phyloP scores from a whole-genome alignment of 805 yeast species.

The Saccharomycopsis fodiens region DNA sequence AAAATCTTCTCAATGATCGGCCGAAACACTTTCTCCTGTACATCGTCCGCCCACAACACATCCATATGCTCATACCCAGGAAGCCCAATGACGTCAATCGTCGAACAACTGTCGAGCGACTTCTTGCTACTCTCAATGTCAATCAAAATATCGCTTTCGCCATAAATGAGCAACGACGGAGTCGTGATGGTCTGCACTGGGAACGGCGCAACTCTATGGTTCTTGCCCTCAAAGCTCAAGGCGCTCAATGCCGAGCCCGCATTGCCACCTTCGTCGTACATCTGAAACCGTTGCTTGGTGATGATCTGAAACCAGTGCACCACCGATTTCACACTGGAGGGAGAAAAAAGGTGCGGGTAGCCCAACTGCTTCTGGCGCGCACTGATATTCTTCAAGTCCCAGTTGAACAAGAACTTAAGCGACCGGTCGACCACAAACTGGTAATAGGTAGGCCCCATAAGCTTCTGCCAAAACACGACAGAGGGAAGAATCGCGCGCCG shows the following conservation, averaged over 20 bases:
- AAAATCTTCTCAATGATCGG: constrained; percentile 5
- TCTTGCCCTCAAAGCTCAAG: constrained; percentile 1
- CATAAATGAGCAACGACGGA: constrained; percentile 76
- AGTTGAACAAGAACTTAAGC: constrained; percentile 61
- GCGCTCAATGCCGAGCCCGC: constrained; percentile 6
- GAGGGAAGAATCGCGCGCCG: constrained; percentile 65
- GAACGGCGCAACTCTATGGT: constrained; percentile 39
- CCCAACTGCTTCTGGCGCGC: constrained; percentile 68
- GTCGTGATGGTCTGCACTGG: constrained; percentile 61
- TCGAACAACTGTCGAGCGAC: constrained; percentile 47
- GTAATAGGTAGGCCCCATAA: constrained; percentile 70
- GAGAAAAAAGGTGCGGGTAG: constrained; percentile 82
- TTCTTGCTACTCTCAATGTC: constrained; percentile 68
- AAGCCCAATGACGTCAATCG: constrained; percentile 47
- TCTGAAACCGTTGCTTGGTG: constrained; percentile 66
- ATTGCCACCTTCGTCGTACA: constrained; percentile 54
- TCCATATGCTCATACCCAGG: constrained; percentile 80
- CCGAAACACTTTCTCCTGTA: constrained; percentile 36
- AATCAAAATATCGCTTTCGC: constrained; percentile 72
- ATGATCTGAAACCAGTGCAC: constrained; percentile 98
- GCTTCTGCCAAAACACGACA: constrained; percentile 63
- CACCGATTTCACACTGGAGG: constrained; percentile 84
- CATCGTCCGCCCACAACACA: constrained; percentile 77
- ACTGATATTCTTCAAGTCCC: constrained; percentile 69
- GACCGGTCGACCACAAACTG: constrained; percentile 64